Evolutionary conservation across 441 rosid species (phyloP), one percentile per base, ranked within the genome.

Genomic region (Brassica balearica): DNA sequence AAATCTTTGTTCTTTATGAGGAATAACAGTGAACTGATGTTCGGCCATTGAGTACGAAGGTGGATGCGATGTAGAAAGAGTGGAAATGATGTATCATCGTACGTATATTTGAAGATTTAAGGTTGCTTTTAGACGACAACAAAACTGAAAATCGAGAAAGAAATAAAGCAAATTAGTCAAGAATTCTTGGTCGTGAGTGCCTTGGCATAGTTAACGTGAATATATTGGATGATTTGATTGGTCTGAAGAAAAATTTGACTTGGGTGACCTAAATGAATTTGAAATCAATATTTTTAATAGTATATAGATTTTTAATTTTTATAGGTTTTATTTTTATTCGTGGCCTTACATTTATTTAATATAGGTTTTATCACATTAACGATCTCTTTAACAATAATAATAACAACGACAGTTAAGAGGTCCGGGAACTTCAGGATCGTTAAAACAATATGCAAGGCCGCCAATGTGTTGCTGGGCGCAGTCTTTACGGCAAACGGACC

Each of bases 391-490:
- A 61, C 82, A 78, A 8, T 68, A 60, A 10, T 68, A 73, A 0
- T 5, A 0, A 17, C 77, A 78, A 23, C 8, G 60, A 61, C 74
- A 78, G 5, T 68, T 78, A 7, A 8, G 3, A 34, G 7, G 70
- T 15, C 77, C 82, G 1, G 65, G 9, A 73, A 78, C 74, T 5
- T 61, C 68, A 32, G 48, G 77, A 68, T 78, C 77, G 38, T 78
- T 73, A 11, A 68, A 11, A 34, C 77, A 68, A 67, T 78, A 48
- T 23, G 70, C 82, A 68, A 68, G 17, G 56, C 56, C 69, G 17
- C 17, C 69, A 7, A 6, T 38, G 46, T 38, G 46, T 38, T 38
- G 46, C 46, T 1, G 3, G 46, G 46, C 46, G 14, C 81, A 78
- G 12, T 6, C 60, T 32, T 12, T 1, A 41, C 68, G 41, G 19